These are phyloP conservation scores for Volutella citrinella DNA, from an alignment of 2,329 filamentous ascomycete species.

Conservation along the genomic window DNA sequence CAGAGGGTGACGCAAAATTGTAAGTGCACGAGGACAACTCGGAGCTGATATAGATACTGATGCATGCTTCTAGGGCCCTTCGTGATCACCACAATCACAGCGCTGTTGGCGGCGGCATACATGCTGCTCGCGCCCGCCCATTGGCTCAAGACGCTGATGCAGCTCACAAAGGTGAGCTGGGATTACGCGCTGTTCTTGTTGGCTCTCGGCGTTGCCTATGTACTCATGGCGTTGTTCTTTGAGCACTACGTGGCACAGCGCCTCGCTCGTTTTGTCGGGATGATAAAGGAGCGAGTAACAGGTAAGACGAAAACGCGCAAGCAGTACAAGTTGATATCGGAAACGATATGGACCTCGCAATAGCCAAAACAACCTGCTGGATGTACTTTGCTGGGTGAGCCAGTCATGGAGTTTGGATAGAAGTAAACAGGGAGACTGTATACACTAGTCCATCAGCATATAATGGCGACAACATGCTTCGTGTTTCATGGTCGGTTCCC, in stretches of 20 bases:
- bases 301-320: constrained; percentile 73
- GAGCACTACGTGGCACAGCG: constrained; percentile 70
- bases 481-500: no score
- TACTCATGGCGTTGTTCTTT: constrained; percentile 65
- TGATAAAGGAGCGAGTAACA: constrained; percentile 54
- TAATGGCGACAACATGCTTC: no score
- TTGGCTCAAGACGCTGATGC: constrained; percentile 73
- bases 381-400: no score
- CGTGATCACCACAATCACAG: constrained; percentile 68
- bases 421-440: no score
- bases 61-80: constrained; percentile 65
- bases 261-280: constrained; percentile 66
- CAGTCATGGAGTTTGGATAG: no score
- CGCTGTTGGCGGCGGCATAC: constrained; percentile 67
- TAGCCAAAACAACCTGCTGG: no score
- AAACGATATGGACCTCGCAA: constrained; percentile 46
- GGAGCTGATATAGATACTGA: neutral
- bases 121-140: constrained; percentile 75
- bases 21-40: constrained; percentile 40
- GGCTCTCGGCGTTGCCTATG: constrained; percentile 64
- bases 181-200: constrained; percentile 74
- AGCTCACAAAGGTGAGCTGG: constrained; percentile 73
- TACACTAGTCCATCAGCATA: no score
- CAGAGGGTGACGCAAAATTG: constrained; percentile 77
- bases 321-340: constrained; percentile 77